Evolutionary conservation across 768 basidiomycete genomes (phyloP).

Genomic region (Boletus huronensis): DNA sequence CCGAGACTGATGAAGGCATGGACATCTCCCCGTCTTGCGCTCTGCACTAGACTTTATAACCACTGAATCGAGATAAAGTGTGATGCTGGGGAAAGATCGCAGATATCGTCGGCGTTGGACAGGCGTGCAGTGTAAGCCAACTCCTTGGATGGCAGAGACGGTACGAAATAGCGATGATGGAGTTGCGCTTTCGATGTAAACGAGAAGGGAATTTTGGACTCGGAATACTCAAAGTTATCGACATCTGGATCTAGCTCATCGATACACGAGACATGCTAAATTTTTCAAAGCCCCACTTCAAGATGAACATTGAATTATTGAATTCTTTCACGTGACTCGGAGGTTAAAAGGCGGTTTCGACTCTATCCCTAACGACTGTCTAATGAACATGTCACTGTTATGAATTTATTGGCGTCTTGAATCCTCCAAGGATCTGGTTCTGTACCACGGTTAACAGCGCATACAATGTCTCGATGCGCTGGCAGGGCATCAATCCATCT

Average conservation of each 20-base stretch:
- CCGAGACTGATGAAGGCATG: not conserved
- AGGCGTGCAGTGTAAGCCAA: not conserved
- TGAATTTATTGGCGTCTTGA: conserved; percentile 6
- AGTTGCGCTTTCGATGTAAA: not conserved
- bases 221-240: not conserved
- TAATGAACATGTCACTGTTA: not conserved
- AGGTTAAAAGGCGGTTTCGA: not conserved
- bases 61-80: not conserved
- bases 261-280: not conserved
- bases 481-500: not conserved
- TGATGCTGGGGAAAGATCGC: not conserved
- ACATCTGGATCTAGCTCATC: not conserved
- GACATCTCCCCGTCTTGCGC: not conserved
- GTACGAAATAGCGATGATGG: not conserved
- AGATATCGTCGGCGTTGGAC: not conserved
- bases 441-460: conserved; percentile 56
- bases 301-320: not conserved
- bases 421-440: conserved; percentile 51
- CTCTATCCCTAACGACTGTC: not conserved
- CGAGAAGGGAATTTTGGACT: not conserved
- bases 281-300: not conserved
- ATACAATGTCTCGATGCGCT: conserved; percentile 66
- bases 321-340: conserved; percentile 3
- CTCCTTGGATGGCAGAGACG: not conserved
- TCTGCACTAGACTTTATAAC: not conserved